Evolutionary conservation across 108 stramenopile species (phyloP), one percentile per base, ranked within the genome.

Genomic region (Bacterosira constricta): DNA sequence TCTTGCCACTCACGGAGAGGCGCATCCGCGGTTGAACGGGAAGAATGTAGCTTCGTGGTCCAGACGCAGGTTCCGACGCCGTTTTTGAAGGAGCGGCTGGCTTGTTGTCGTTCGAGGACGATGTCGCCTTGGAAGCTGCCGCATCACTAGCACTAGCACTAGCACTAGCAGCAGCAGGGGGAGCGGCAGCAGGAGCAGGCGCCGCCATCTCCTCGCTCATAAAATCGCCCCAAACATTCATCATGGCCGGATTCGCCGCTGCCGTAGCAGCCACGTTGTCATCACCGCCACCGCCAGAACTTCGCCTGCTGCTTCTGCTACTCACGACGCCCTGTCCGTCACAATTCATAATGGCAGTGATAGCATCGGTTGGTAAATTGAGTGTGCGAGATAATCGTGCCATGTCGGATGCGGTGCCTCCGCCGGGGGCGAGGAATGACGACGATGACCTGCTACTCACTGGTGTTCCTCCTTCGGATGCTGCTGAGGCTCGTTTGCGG

Each of bases 221-320:
- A 59, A 93, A 96, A 46, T 90, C 89, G 0, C 91, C 91, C 94
- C 94, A 96, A 11, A 90, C 92, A 42, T 75, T 85, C 57, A 63
- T 85, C 49, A 80, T 80, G 26, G 73, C 61, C 18, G 87, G 78
- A 27, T 75, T 72, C 13, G 85, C 46, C 1, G 53, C 51, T 11
- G 29, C 36, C 62, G 65, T 63, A 15, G 73, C 46, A 17, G 59
- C 51, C 29, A 73, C 56, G 23, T 38, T 52, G 6, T 49, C 73
- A 11, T 3, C 76, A 9, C 26, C 66, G 20, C 31, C 38, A 11
- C 70, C 47, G 4, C 47, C n/a, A 21, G 62, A 18, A 31, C 56
- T 46, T 0, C 79, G 32, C 38, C 69, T 46, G 53, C 66, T 55
- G 11, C 73, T 37, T 10, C 74, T 25, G 39, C 69, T 54, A 45